A percentile compares a stretch with the other conserved stretches of the same genome.
Conservation (phyloP, 345 rosid genomes). For the Excoecaria agallocha region DNA sequence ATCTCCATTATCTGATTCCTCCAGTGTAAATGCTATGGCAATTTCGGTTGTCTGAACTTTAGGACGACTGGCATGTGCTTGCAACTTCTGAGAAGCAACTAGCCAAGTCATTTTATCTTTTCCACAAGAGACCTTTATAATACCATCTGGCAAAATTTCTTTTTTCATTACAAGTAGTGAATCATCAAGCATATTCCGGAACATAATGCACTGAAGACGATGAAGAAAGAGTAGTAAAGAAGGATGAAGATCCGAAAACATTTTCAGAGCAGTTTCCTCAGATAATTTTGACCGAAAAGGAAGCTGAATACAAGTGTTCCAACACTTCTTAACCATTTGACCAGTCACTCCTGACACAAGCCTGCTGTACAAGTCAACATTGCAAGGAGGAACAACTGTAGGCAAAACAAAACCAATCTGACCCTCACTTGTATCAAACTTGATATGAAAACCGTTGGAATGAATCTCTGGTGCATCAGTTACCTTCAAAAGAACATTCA, state of each 20-base stretch:
- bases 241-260: constrained; percentile 93
- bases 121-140: constrained; percentile 75
- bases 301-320: constrained; percentile 91
- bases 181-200: constrained; percentile 61
- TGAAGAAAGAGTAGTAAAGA: constrained; percentile 89
- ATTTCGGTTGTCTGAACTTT: constrained; percentile 73
- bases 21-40: constrained; percentile 75
- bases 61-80: constrained; percentile 47
- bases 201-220: constrained; percentile 68
- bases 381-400: constrained; percentile 64
- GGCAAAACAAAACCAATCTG: constrained; percentile 96
- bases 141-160: constrained; percentile 61
- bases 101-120: constrained; percentile 79
- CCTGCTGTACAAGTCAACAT: constrained; percentile 49
- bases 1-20: constrained; percentile 53
- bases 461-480: constrained; percentile 97
- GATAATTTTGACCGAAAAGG: constrained; percentile 68
- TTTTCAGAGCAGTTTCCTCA: constrained; percentile 54
- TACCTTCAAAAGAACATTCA: constrained; percentile 45
- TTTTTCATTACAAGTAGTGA: constrained; percentile 70
- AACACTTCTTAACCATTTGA: constrained; percentile 39
- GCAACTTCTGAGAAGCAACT: constrained; percentile 70
- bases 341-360: constrained; percentile 37
- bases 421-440: constrained; percentile 85
- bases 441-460: constrained; percentile 91